A percentile compares a stretch with the other conserved stretches of the same genome.
These are phyloP conservation scores for Lipomyces kockii DNA, from an alignment of 805 yeast genomes.

Conservation along the genomic window DNA sequence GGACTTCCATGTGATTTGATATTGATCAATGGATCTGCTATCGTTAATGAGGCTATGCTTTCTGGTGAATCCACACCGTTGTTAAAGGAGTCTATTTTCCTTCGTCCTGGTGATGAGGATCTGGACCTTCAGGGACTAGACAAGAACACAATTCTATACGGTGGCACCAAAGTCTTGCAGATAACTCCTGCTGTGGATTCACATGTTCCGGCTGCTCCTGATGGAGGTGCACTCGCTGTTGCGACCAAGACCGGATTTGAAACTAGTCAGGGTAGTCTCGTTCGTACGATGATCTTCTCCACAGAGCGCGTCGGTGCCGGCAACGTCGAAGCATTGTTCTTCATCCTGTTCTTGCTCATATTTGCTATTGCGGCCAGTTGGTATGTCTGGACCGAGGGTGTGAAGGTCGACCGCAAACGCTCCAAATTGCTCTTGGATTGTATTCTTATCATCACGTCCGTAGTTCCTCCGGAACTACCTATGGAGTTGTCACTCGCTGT, in stretches of 20 bases:
- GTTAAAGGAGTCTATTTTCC: conserved; percentile 84
- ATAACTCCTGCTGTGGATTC: conserved; percentile 54
- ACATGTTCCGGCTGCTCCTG: conserved; percentile 72
- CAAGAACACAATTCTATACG: conserved; percentile 85
- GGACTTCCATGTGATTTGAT: conserved; percentile 94
- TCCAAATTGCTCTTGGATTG: conserved; percentile 93
- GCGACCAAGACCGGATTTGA: conserved; percentile 97
- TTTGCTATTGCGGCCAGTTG: conserved; percentile 95
- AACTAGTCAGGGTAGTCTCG: conserved; percentile 96
- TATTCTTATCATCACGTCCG: conserved; percentile 93
- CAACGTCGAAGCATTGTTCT: conserved; percentile 89
- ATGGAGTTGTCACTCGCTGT: conserved; percentile 99
- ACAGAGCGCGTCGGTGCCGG: conserved; percentile 97
- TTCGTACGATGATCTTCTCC: conserved; percentile 95
- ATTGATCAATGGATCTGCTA: conserved; percentile 85
- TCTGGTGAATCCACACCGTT: conserved; percentile 98
- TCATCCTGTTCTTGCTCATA: conserved; percentile 82
- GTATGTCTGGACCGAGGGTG: conserved; percentile 99
- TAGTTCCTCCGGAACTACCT: conserved; percentile 98
- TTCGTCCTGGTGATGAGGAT: conserved; percentile 73
- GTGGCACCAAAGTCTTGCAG: conserved; percentile 96
- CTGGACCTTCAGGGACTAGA: conserved; percentile 82
- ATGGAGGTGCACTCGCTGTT: conserved; percentile 86
- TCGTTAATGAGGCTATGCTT: conserved; percentile 98
- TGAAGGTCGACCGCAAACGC: conserved; percentile 92